Conservation (phyloP, 2,329 filamentous ascomycete species). For the Lomentospora prolificans region DNA sequence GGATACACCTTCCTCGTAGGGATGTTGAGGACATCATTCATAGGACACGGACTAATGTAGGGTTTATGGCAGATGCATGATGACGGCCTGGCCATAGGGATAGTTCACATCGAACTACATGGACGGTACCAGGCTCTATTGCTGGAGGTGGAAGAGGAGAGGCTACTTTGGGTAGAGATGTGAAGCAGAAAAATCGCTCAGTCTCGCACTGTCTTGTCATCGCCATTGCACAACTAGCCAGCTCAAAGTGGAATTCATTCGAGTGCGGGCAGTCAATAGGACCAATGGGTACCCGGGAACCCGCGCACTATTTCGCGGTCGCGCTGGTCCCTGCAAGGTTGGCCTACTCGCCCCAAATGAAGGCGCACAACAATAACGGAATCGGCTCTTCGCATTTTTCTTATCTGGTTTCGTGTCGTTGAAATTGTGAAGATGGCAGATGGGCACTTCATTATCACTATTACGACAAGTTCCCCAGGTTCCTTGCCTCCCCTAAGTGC, state of each 20-base stretch:
- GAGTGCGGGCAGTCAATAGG: neutral
- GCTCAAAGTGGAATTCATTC: neutral
- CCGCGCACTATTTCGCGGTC: too few species aligned
- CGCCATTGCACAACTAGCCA: neutral
- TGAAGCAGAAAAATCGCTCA: neutral
- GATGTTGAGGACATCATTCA: too few species aligned
- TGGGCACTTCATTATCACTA: neutral
- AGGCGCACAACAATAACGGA: too few species aligned
- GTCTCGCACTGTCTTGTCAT: neutral
- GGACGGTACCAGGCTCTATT: neutral
- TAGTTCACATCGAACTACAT: neutral
- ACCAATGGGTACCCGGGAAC: too few species aligned
- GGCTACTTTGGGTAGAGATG: neutral
- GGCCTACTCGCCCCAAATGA: too few species aligned
- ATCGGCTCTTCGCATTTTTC: too few species aligned
- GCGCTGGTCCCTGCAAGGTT: too few species aligned
- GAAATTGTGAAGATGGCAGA: too few species aligned
- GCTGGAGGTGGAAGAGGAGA: neutral
- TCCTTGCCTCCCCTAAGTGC: neutral
- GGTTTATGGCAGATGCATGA: too few species aligned
- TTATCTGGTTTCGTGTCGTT: too few species aligned
- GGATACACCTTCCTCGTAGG: neutral
- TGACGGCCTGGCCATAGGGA: neutral
- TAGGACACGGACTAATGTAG: too few species aligned
- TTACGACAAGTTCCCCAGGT: neutral